Evolutionary conservation across 2,329 filamentous ascomycete species (phyloP).

Genomic region (Penicillium vulpinum): DNA sequence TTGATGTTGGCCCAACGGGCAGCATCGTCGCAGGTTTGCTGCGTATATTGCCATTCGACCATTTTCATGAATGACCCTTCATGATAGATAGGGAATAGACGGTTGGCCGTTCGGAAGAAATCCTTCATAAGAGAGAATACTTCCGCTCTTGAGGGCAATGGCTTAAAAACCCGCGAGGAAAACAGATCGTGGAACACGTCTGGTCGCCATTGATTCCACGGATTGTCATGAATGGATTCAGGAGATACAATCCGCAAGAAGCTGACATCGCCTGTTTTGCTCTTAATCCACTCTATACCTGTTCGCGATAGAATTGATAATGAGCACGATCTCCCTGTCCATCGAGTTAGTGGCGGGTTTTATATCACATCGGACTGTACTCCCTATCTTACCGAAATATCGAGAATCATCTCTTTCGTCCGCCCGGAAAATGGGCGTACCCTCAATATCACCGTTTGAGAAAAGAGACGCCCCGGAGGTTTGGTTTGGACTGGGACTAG

Average conservation of each 20-base stretch:
- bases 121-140: constrained; percentile 82
- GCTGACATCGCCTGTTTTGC: constrained; percentile 87
- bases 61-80: constrained; percentile 96
- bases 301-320: constrained; percentile 97
- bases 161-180: constrained; percentile 74
- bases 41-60: constrained; percentile 87
- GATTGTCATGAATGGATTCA: constrained; percentile 78
- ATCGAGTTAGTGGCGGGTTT: neutral
- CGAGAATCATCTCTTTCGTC: constrained; percentile 87
- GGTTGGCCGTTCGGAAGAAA: constrained; percentile 96
- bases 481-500: constrained; percentile 10
- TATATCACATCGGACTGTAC: neutral
- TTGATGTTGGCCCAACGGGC: constrained; percentile 98
- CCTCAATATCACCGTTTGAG: constrained; percentile 49
- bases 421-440: constrained; percentile 78
- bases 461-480: constrained; percentile 6
- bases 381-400: constrained; percentile 60
- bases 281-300: constrained; percentile 94
- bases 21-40: constrained; percentile 85
- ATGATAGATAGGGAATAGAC: constrained; percentile 93
- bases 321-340: constrained; percentile 78
- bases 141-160: constrained; percentile 78
- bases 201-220: constrained; percentile 94
- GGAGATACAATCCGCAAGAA: constrained; percentile 86
- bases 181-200: constrained; percentile 93